Percentiles rank a stretch among this genome's conserved stretches.
Evolutionary conservation across 2,329 filamentous ascomycete genomes (phyloP).

Genomic region (Daldinia eschscholtzii): DNA sequence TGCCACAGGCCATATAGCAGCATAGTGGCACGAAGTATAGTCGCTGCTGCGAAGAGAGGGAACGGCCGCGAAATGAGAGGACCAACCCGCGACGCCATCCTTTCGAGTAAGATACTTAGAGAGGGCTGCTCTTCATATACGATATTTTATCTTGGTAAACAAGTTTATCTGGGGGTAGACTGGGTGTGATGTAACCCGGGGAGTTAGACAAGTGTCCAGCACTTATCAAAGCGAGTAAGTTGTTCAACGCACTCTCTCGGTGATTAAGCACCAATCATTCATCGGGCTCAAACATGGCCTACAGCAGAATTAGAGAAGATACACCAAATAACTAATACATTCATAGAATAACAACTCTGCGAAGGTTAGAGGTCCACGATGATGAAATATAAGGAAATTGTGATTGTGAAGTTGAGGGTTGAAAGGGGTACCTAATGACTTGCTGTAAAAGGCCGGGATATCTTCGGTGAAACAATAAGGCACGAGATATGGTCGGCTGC

Average conservation of each 20-base stretch:
- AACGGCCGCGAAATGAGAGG: constrained; percentile 56
- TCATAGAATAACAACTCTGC: neutral
- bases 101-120: neutral
- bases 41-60: constrained; percentile 68
- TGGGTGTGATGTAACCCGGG: no score
- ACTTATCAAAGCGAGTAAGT: constrained; percentile 17
- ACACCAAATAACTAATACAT: neutral
- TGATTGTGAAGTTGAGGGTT: neutral
- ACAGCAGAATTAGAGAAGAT: neutral
- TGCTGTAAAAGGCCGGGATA: constrained; percentile 17
- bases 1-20: constrained; percentile 93
- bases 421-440: constrained; percentile 8
- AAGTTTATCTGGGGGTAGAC: neutral
- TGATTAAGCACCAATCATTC: neutral
- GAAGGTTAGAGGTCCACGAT: neutral
- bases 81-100: constrained; percentile 43
- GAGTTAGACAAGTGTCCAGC: constrained; percentile 11
- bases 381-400: neutral
- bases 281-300: neutral
- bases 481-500: neutral
- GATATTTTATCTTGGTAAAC: neutral
- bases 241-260: constrained; percentile 12
- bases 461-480: constrained; percentile 27
- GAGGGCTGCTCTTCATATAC: neutral
- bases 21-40: constrained; percentile 77